A percentile compares a stretch with the other conserved stretches of the same genome.
These are phyloP conservation scores for Thuidium tamariscinum DNA, from an alignment of 225 moss, liverwort and hornwort genomes.

Conservation along the genomic window DNA sequence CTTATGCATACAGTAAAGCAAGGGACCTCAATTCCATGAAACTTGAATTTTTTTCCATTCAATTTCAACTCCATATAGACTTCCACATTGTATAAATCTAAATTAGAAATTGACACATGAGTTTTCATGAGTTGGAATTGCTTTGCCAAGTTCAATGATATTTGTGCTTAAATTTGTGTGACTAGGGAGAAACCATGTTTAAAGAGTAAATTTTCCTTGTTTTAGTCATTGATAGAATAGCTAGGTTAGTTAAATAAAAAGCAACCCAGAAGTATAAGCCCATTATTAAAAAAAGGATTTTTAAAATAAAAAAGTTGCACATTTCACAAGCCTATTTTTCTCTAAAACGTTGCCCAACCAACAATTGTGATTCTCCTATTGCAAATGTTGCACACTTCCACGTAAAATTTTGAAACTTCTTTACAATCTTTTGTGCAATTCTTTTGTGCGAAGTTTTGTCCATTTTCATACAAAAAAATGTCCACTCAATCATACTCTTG, in stretches of 20 bases:
- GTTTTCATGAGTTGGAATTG: fast-evolving
- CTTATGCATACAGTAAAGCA: too few species aligned
- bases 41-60: background rate
- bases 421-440: too few species aligned
- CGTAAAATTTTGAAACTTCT: background rate
- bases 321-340: background rate
- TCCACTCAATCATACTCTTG: background rate
- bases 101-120: background rate
- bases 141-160: fast-evolving
- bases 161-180: background rate
- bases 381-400: background rate
- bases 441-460: too few species aligned
- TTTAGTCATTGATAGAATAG: fast-evolving
- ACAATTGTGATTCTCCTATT: background rate
- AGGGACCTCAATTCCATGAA: too few species aligned
- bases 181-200: background rate
- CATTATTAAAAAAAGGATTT: background rate
- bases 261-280: background rate
- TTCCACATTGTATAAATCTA: fast-evolving
- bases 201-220: too few species aligned
- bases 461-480: too few species aligned
- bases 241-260: background rate
- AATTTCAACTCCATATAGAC: fast-evolving
- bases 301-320: fast-evolving
- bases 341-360: background rate